Base-by-base conservation (phyloP, 768 basidiomycete genomes). In the Leucosporidium creatinivorum region DNA sequence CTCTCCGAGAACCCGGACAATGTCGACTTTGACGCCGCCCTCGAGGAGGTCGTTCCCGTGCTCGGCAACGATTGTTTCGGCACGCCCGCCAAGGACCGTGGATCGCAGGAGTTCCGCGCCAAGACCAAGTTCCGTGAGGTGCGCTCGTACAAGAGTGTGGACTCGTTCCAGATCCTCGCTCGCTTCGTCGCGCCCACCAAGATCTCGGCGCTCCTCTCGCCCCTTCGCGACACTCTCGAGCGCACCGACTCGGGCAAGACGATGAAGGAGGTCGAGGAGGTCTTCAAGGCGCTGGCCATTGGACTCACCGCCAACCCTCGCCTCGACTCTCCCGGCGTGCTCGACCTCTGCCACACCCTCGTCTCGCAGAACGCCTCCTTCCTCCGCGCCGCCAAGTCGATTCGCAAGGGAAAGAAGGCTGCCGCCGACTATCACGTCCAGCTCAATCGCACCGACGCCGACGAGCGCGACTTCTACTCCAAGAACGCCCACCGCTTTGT, bases 51-150 rank as follows among this genome's bases (percentile, higher is more conserved):
- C 12, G 87, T 89, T 0, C 84, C 88, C 75, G 80, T 97, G 89
- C 21, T 86, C 87, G 0, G 92, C 91, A 75, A 69, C 36, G 94
- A 97, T 61, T 84, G 97, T 61, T 97, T 97, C 73, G 94, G 94
- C 31, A 86, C 93, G 76, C 93, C 93, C 1, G 89, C 89, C 19
- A 89, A 89, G 77, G 91, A 97, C 74, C 86, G 89, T 0, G 85
- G 86, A 65, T 82, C 87, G 4, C 91, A 93, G 73, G 93, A 87
- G 30, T 97, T 94, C 85, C 70, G 75, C 23, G 56, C 70, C 6
- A 91, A 87, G 80, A 93, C 92, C 23, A 93, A 89, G 78, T 89
- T 92, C 85, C 84, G 89, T 26, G 94, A 99, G 80, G 94, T 93
- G 33, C 83, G 86, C 39, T 83, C 85, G 15, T 91, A 91, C 30